Base-by-base conservation (phyloP, 495 filamentous ascomycete genomes). In the Podospora fimiseda region DNA sequence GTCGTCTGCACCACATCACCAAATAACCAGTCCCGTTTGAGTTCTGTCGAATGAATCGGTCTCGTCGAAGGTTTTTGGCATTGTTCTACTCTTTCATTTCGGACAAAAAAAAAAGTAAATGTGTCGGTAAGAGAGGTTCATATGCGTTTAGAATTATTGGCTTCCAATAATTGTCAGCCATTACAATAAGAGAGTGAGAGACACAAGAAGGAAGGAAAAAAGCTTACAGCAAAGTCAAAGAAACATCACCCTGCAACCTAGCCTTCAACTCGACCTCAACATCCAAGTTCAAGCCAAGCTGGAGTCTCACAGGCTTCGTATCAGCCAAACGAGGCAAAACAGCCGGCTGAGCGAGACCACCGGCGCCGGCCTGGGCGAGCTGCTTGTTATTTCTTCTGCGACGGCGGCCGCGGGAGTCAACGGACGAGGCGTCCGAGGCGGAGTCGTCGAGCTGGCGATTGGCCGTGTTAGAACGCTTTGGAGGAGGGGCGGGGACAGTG, bases 211-310 rank as follows among this genome's bases (percentile, higher is more conserved):
- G 8, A 42, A 18, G 36, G 44, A 40, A 20, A 21, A 38, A 45
- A 23, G 56, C 67, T 65, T 45, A 71, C 68, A 71, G 60, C 44
- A 71, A 44, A 24, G 63, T 64, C 51, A 71, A 33, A 22, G 57
- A 65, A 13, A 71, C 55, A 52, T 71, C 68, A 9, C 67, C 68
- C 50, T 68, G 51, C 16, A 69, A 53, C 42, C 58, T 54, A 1
- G 68, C 63, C 61, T 71, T 63, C 30, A 69, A 50, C 59, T 71
- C 64, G 42, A 70, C 11, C 48, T 71, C 63, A 19, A 71, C 59
- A 27, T 71, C 57, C 38, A 70, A 56, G 48, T 71, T 66, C 45
- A 71, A 55, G 5, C 62, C 64, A 9, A 67, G 52, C 58, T 66
- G 62, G 27, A 69, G 59, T 14, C 58, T 43, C 2, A 69, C 65